These are phyloP conservation scores for Rhododendron vialii DNA, from an alignment of 148 eudicot species.

Conservation along the genomic window DNA sequence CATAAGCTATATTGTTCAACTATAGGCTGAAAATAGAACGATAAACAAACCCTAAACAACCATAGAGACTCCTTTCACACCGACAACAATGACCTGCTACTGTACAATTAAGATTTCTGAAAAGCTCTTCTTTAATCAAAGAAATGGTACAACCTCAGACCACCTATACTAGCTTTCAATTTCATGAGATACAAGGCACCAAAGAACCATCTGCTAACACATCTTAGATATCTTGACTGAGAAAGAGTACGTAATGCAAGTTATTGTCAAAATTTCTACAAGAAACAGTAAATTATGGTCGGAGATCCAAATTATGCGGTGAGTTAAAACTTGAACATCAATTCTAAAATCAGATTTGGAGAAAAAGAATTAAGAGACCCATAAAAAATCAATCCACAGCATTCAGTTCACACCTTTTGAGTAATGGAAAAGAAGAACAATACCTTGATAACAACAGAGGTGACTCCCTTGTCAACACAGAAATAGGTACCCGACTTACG, in stretches of 20 bases:
- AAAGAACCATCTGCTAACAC: background rate
- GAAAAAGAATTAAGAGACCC: background rate
- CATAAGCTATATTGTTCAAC: background rate
- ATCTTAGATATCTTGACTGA: background rate
- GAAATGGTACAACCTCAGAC: background rate
- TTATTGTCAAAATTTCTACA: background rate
- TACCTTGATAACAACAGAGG: constrained; percentile 97
- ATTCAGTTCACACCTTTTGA: background rate
- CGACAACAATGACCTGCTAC: background rate
- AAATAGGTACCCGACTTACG: constrained; percentile 85
- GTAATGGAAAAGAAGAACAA: background rate
- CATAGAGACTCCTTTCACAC: background rate
- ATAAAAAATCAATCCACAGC: background rate
- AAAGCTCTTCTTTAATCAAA: background rate
- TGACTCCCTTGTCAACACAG: constrained; percentile 88
- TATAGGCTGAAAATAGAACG: background rate
- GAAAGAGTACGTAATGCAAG: no score
- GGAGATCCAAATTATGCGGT: background rate
- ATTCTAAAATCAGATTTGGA: background rate
- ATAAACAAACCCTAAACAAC: background rate
- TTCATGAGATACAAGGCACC: background rate
- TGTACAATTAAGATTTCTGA: background rate
- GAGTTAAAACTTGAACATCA: background rate
- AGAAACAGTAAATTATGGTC: background rate
- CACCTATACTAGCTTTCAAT: background rate